phyloP scores from a whole-genome alignment of 169 alveolate species.

The Plasmodium falciparum region DNA sequence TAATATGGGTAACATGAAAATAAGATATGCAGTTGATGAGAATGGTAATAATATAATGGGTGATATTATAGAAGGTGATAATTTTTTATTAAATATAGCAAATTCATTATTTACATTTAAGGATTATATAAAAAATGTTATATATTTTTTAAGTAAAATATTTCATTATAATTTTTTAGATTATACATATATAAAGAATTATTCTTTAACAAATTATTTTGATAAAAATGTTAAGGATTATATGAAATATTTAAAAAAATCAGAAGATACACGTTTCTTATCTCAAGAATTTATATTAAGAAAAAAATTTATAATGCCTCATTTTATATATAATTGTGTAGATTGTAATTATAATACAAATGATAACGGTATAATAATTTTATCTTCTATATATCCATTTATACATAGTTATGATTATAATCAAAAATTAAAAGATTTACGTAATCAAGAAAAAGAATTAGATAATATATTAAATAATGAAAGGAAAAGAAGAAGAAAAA shows the following conservation, averaged over 20 bases:
- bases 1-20: conserved; percentile 22
- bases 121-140: conserved; percentile 24
- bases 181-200: conserved; percentile 49
- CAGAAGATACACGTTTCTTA: conserved; percentile 31
- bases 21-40: conserved; percentile 48
- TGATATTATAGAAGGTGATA: conserved; percentile 45
- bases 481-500: conserved; percentile 7
- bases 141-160: conserved; percentile 54
- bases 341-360: conserved; percentile 74
- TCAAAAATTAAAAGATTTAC: conserved; percentile 39
- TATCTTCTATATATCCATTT: conserved; percentile 62
- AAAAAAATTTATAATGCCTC: conserved; percentile 41
- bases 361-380: conserved; percentile 65
- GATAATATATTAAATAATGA: conserved; percentile 44
- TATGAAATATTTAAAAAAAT: conserved; percentile 61
- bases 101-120: conserved; percentile 35
- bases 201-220: conserved; percentile 55
- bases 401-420: conserved; percentile 67
- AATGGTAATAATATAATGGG: conserved; percentile 42
- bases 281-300: conserved; percentile 49
- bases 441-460: conserved; percentile 52
- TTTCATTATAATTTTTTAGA: conserved; percentile 73
- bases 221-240: conserved; percentile 61
- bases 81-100: conserved; percentile 21
- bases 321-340: conserved; percentile 61